A percentile compares a stretch with the other conserved stretches of the same genome.
Evolutionary conservation across 139 green algal species (phyloP).

Genomic region (Auxenochlorella protothecoides): DNA sequence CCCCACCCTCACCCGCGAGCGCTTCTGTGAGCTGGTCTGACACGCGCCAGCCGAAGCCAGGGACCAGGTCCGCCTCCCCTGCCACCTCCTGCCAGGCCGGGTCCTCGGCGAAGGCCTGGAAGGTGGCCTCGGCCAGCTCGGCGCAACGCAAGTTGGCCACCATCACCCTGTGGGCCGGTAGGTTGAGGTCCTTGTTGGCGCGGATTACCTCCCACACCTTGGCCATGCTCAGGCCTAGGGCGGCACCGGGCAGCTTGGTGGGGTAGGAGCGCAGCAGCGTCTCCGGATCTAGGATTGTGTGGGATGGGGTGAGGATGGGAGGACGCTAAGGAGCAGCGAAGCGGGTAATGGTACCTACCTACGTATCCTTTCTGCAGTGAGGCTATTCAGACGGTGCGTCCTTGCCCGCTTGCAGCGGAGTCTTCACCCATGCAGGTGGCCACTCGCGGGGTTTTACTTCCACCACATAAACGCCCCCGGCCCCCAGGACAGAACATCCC

Average conservation of each 20-base stretch:
- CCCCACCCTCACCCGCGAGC: slow-evolving; percentile 21
- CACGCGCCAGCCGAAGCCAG: slow-evolving; percentile 46
- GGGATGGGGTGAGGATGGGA: too few species aligned
- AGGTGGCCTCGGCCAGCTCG: slow-evolving; percentile 69
- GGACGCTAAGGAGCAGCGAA: too few species aligned
- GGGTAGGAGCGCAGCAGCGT: slow-evolving; percentile 10
- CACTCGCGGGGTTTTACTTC: too few species aligned
- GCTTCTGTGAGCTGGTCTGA: slow-evolving; percentile 39
- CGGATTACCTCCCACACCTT: slow-evolving; percentile 86
- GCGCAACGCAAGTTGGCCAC: slow-evolving; percentile 91
- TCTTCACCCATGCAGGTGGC: too few species aligned
- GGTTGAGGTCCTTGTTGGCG: slow-evolving; percentile 92
- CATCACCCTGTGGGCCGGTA: slow-evolving; percentile 97
- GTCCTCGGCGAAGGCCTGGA: slow-evolving; percentile 44
- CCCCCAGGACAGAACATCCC: not conserved
- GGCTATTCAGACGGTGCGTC: too few species aligned
- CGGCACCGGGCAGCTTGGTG: slow-evolving; percentile 48
- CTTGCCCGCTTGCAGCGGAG: too few species aligned
- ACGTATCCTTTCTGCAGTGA: too few species aligned
- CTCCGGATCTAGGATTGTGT: not conserved
- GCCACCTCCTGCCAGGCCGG: slow-evolving; percentile 44
- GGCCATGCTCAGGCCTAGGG: slow-evolving; percentile 62
- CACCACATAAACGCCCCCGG: too few species aligned
- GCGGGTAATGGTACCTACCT: too few species aligned
- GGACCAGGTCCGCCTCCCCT: slow-evolving; percentile 36